Percentiles rank a stretch among this genome's conserved stretches.
phyloP scores from a whole-genome alignment of 179 eudicot species.

The Vitellaria paradoxa region DNA sequence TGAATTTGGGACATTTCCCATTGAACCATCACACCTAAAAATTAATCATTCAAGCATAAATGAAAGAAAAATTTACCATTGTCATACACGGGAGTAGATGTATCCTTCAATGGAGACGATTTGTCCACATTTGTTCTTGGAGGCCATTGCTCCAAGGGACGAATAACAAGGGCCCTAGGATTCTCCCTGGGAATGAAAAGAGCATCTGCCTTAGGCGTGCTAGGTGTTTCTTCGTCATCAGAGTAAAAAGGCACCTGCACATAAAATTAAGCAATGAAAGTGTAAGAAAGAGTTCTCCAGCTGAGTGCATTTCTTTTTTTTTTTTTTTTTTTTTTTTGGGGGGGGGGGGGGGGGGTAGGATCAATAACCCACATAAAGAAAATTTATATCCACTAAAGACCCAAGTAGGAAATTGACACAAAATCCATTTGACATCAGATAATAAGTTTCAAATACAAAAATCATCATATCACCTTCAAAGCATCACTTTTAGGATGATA shows the following conservation, averaged over 20 bases:
- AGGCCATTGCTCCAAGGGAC: constrained; percentile 80
- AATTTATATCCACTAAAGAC: not conserved
- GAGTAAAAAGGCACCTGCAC: constrained; percentile 81
- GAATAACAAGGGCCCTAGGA: constrained; percentile 87
- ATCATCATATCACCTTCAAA: constrained; percentile 48
- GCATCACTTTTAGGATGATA: constrained; percentile 80
- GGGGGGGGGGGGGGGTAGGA: too few relatives aligned
- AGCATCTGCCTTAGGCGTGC: constrained; percentile 91
- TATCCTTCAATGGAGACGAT: constrained; percentile 43
- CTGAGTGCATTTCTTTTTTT: too few relatives aligned
- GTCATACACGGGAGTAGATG: constrained; percentile 34
- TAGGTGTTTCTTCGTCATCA: constrained; percentile 82
- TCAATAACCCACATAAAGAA: not conserved
- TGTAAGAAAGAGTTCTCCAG: not conserved
- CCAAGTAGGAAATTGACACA: not conserved
- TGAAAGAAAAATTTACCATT: constrained; percentile 48
- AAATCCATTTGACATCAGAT: not conserved
- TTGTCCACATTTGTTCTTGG: constrained; percentile 42
- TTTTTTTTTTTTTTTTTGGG: not conserved
- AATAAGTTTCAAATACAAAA: constrained; percentile 8
- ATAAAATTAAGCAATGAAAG: constrained; percentile 6
- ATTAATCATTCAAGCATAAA: not conserved
- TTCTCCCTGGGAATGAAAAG: constrained; percentile 93
- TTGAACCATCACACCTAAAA: not conserved
- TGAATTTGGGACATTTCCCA: not conserved